Evolutionary conservation across 345 rosid genomes (phyloP).

Genomic region (Populus davidiana): DNA sequence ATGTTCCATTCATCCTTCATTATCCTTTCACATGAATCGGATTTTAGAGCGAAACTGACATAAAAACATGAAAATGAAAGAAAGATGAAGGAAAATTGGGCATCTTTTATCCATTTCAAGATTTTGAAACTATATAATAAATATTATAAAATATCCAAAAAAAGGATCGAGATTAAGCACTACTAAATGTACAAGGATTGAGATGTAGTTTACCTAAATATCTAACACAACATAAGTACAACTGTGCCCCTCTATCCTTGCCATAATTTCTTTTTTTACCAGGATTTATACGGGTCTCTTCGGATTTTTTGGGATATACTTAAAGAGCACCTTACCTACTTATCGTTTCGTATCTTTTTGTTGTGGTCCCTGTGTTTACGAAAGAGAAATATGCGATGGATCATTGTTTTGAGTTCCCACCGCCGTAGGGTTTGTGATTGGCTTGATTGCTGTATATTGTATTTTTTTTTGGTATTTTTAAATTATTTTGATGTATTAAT

Average conservation of each 20-base stretch:
- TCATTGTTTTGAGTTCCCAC: neutral
- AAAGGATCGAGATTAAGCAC: neutral
- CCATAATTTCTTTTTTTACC: neutral
- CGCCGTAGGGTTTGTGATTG: too few species aligned
- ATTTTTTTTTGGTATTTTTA: too few species aligned
- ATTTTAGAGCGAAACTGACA: neutral
- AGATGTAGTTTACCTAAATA: neutral
- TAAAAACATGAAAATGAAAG: neutral
- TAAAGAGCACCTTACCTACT: neutral
- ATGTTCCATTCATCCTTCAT: neutral
- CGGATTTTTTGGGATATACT: neutral
- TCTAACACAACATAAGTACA: neutral
- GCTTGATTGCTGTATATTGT: too few species aligned
- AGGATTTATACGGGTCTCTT: neutral
- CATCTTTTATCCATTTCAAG: neutral
- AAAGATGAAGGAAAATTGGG: neutral
- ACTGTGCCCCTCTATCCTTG: neutral
- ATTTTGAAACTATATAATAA: too few species aligned
- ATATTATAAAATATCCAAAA: too few species aligned
- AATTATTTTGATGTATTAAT: too few species aligned
- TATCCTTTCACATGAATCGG: too few species aligned
- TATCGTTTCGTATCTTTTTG: neutral
- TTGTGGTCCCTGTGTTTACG: neutral
- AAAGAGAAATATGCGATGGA: neutral
- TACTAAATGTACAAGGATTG: neutral